Evolutionary conservation across 2,329 filamentous ascomycete species (phyloP), one percentile per base, ranked within the genome.

Genomic region (Aspergillus nomiae): DNA sequence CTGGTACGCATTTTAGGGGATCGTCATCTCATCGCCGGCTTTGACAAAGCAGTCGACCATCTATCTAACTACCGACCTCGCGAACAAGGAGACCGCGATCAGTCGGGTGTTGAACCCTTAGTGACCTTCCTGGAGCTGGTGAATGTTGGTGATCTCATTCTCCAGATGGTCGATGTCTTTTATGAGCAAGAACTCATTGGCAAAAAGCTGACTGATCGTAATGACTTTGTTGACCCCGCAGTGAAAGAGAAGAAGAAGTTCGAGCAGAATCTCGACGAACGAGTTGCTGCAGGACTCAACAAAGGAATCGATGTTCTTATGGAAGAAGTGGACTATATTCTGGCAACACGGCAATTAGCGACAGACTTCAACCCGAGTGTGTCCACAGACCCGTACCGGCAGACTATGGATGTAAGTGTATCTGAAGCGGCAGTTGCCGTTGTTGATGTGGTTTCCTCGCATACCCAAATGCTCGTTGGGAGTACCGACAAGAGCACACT

Each of bases 91-190:
- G 92, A 90, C 82, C 71, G 88, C 67, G 87, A 87, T 71, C 84
- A 89, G 67, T 82, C 86, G 12, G 92, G 91, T 0, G 94, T 97
- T 9, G 92, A 93, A 60, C 95, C 95, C 2, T 85, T 99, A 4
- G 93, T 97, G 53, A 97, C 92, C 0, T 99, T 99, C 72, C 88
- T 99, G 65, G 95, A 99, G 79, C 86, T 99, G 32, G 95, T 99
- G 76, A 99, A 99, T 74, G 94, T 99, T 0, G 95, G 95, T 63
- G 95, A 99, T 76, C 84, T 99, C 62, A 99, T 99, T 70, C 92
- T 96, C 63, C 95, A 99, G 77, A 99, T 99, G 95, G 88, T 99
- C 63, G 95, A 99, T 75, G 93, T 99, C 38, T 99, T 99, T 76
- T 99, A 96, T 79, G 91, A 96, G 75, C 95, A 98, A 79, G 95